These are phyloP conservation scores for Zymoseptoria passerinii DNA, from an alignment of 2,329 filamentous ascomycete species.

Conservation along the genomic window DNA sequence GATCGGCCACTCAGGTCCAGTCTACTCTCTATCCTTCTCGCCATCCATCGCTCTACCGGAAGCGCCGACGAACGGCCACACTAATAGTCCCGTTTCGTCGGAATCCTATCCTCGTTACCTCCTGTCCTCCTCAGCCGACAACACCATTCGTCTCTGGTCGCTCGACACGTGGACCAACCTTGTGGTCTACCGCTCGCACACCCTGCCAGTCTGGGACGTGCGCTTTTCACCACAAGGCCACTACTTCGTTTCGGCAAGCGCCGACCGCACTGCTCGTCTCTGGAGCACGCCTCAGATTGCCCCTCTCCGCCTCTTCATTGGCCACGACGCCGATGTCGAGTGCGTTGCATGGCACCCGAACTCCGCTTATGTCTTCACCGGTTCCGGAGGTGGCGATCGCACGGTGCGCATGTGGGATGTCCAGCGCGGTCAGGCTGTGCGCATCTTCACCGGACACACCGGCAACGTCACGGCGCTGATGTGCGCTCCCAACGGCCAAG, in stretches of 20 bases:
- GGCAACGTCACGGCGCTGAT: conserved; percentile 79
- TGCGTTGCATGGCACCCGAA: conserved; percentile 92
- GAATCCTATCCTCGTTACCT: conserved; percentile 62
- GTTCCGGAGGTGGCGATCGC: conserved; percentile 67
- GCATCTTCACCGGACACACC: conserved; percentile 84
- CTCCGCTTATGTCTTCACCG: conserved; percentile 85
- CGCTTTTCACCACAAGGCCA: conserved; percentile 89
- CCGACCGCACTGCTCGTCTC: conserved; percentile 81
- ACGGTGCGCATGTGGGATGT: conserved; percentile 97
- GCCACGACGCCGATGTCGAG: conserved; percentile 90
- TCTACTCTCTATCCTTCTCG: conserved; percentile 86
- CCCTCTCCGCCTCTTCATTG: conserved; percentile 77
- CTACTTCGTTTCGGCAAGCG: conserved; percentile 82
- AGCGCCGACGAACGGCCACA: conserved; percentile 30
- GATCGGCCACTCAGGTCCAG: conserved; percentile 81
- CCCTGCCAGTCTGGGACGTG: conserved; percentile 79
- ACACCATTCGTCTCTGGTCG: conserved; percentile 85
- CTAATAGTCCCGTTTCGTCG: conserved; percentile 29
- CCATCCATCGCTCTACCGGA: conserved; percentile 48
- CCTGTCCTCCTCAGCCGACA: conserved; percentile 79
- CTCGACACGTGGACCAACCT: conserved; percentile 86
- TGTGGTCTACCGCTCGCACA: conserved; percentile 88
- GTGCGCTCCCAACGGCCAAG: conserved; percentile 78
- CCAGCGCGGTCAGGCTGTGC: conserved; percentile 75
- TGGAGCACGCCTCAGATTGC: conserved; percentile 93